phyloP scores from a whole-genome alignment of 352 stramenopile genomes.

The Phytophthora multivora region DNA sequence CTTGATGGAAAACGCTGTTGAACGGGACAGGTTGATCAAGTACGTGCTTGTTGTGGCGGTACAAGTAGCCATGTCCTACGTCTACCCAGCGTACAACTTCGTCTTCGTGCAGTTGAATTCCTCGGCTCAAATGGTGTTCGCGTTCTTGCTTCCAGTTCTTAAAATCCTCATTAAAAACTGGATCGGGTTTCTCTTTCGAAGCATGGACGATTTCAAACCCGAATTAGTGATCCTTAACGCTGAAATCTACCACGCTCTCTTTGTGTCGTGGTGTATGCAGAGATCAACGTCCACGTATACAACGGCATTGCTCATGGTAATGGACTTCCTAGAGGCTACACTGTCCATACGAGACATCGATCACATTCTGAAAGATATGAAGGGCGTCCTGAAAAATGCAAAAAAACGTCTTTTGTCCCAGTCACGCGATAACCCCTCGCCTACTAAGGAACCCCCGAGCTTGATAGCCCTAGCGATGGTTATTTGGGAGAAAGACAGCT shows the following conservation, averaged over 20 bases:
- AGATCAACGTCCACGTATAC: slow-evolving; percentile 17
- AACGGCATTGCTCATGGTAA: slow-evolving; percentile 25
- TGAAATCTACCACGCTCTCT: slow-evolving; percentile 34
- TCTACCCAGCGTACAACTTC: slow-evolving; percentile 35
- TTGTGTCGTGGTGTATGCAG: slow-evolving; percentile 35
- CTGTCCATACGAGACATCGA: slow-evolving; percentile 12
- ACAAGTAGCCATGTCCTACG: slow-evolving; percentile 21
- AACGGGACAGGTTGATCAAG: slow-evolving; percentile 9
- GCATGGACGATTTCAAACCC: slow-evolving; percentile 29
- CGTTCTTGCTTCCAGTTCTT: slow-evolving; percentile 20
- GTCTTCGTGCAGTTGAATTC: slow-evolving; percentile 18
- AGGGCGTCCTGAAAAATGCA: not conserved
- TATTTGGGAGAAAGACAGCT: slow-evolving; percentile 21
- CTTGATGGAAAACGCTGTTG: slow-evolving; percentile 5
- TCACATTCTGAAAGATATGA: slow-evolving; percentile 1
- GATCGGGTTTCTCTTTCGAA: slow-evolving; percentile 22
- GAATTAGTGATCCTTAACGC: slow-evolving; percentile 36
- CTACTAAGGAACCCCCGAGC: not conserved
- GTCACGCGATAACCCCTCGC: not conserved
- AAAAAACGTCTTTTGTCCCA: not conserved
- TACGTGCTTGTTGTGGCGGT: slow-evolving; percentile 18
- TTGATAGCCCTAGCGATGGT: slow-evolving; percentile 12
- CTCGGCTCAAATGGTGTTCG: slow-evolving; percentile 9
- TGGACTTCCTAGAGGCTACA: slow-evolving; percentile 21
- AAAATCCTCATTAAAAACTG: slow-evolving; percentile 31